Evolutionary conservation across 352 stramenopile genomes (phyloP), one percentile per base, ranked within the genome.

Genomic region (Pythium graminicola): DNA sequence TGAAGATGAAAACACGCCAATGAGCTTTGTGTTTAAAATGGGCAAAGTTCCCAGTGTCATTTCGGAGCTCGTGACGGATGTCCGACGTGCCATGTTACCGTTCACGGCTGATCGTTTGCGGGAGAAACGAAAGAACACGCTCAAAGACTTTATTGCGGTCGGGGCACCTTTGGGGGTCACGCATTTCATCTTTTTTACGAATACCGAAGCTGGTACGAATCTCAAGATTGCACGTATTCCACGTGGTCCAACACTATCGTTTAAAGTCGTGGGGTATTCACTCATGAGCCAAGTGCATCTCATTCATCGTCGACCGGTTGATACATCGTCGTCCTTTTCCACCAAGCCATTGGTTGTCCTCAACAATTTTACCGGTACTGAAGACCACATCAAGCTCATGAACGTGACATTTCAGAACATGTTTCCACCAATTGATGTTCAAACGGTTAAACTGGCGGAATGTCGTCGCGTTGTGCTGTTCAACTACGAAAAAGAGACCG

Each of bases 391-490:
- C 47, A 88, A 89, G 78, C 66, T 99, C 6, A 96, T 98, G 86
- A 96, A 97, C 55, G 95, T 98, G 62, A 98, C 95, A 17, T 99
- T 99, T 69, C 95, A 99, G 72, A 98, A 98, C 66, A 98, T 99
- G 94, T 99, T 99, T 61, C 96, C 96, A 33, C 83, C 96, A 2
- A 98, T 99, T 63, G 97, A 99, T 70, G 95, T 99, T 29, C 83
- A 96, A 38, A 98, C 85, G 1, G 93, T 99, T 13, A 86, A 92
- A 62, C 82, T 99, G 13, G 72, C 74, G 28, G 93, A 99, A 41
- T 99, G 95, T 72, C 78, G 95, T 56, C 89, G 96, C 40, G 95
- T 99, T 20, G 95, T 99, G 45, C 73, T 99, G 28, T 98, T 98
- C 64, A 88, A 99, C 73, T 96, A 96, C 65, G 89, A 98, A 54